These are phyloP conservation scores for Calonectria naviculata DNA, from an alignment of 2,329 filamentous ascomycete genomes.

Conservation along the genomic window DNA sequence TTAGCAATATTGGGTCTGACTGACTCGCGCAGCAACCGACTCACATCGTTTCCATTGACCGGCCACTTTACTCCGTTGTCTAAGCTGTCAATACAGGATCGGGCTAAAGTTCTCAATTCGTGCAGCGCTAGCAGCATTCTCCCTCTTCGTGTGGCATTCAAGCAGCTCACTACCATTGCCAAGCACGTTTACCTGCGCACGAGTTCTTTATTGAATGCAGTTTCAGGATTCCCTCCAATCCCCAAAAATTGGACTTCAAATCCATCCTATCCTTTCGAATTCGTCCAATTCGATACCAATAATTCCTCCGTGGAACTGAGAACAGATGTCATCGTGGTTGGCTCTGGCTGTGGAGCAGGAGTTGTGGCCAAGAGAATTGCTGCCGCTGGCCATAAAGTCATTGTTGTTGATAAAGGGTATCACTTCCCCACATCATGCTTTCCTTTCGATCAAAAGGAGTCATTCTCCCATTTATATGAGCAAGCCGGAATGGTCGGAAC, in stretches of 20 bases:
- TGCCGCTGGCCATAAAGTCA: constrained; percentile 73
- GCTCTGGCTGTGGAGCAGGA: constrained; percentile 82
- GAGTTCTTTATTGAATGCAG: not conserved
- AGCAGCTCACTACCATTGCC: not conserved
- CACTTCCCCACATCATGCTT: constrained; percentile 73
- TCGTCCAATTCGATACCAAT: constrained; percentile 61
- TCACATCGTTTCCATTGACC: not conserved
- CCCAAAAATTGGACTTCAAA: not conserved
- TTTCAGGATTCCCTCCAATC: constrained; percentile 2
- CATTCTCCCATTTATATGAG: constrained; percentile 11
- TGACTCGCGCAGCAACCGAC: not conserved
- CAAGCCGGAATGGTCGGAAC: constrained; percentile 1
- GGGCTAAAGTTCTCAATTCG: not conserved
- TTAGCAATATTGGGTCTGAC: not conserved
- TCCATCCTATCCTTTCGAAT: constrained; percentile 44
- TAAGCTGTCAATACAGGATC: not conserved
- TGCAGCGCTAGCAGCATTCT: not conserved
- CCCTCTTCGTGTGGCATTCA: constrained; percentile 1
- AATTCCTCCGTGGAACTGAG: constrained; percentile 66
- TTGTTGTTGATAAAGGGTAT: constrained; percentile 82
- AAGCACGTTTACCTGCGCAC: constrained; percentile 9
- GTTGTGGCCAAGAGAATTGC: constrained; percentile 80
- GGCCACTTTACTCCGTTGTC: not conserved
- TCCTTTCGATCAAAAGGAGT: constrained; percentile 64
- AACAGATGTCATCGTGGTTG: constrained; percentile 81